Percentiles rank a stretch among this genome's conserved stretches.
Conservation (phyloP, 352 stramenopile species). For the Phytophthora colocasiae region DNA sequence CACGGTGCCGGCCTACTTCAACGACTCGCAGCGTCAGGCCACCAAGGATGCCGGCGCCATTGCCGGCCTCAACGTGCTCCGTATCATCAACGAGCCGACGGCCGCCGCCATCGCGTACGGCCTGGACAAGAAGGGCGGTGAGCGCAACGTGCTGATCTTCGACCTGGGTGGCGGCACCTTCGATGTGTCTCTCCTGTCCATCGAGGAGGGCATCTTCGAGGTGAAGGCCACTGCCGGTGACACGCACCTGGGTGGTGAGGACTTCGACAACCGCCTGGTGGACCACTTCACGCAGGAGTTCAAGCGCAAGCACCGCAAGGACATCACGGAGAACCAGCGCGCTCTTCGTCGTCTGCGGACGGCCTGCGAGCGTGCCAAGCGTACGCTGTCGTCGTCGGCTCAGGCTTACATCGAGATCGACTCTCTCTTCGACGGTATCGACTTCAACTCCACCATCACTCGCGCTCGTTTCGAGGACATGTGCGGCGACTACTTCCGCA, state of each 20-base stretch:
- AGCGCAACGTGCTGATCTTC: slow-evolving; percentile 97
- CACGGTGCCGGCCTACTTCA: slow-evolving; percentile 98
- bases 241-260: slow-evolving; percentile 93
- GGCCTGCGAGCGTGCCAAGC: slow-evolving; percentile 95
- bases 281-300: slow-evolving; percentile 95
- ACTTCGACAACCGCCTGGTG: slow-evolving; percentile 95
- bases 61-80: slow-evolving; percentile 91
- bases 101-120: slow-evolving; percentile 93
- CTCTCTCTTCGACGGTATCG: slow-evolving; percentile 91
- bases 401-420: slow-evolving; percentile 96
- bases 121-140: slow-evolving; percentile 94
- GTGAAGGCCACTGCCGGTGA: slow-evolving; percentile 96
- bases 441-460: slow-evolving; percentile 95
- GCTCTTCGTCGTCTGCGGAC: slow-evolving; percentile 92
- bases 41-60: slow-evolving; percentile 94
- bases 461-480: slow-evolving; percentile 92
- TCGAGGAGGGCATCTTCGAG: slow-evolving; percentile 97
- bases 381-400: slow-evolving; percentile 92
- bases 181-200: slow-evolving; percentile 93
- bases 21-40: slow-evolving; percentile 65
- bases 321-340: slow-evolving; percentile 90
- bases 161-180: slow-evolving; percentile 96
- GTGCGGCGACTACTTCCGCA: slow-evolving; percentile 92
- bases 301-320: slow-evolving; percentile 91
- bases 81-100: slow-evolving; percentile 97